Base-by-base conservation (phyloP, 129 eudicot genomes). In the Apium graveolens region DNA sequence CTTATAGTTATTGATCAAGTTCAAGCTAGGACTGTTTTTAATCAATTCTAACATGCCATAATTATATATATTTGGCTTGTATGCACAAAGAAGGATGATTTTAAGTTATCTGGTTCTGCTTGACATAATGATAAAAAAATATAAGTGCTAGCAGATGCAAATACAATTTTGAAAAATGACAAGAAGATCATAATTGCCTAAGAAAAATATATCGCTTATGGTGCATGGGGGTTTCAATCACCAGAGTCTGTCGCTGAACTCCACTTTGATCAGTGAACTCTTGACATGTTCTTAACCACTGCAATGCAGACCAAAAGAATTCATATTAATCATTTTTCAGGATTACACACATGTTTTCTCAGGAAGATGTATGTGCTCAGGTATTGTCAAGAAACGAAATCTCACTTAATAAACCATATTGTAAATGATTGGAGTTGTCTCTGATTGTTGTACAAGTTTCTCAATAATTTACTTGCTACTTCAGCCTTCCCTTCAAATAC, bases 281-380 rank as follows among this genome's bases (percentile, higher is more conserved):
- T 75, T 80, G 88, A 77, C 91, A 93, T 69, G 86, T 80, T 41
- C 60, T 87, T 71, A 89, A 51, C 79, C 91, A 91, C 98, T 93
- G 78, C 37, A 77, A 77, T 60, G 65, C 49, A 76, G 45, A 46
- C 76, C 76, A 57, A 76, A 10, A 84, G 3, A 76, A 27, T 1
- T 27, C 1, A 29, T 57, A 20, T 73, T 37, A 73, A 37, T 42
- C 76, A 42, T 2, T 41, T 71, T 51, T 46, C 32, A 57, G n/a
- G 31, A 4, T 32, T 3, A 57, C n/a, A 57, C 11, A 7, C 31
- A 57, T 55, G 11, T 55, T 55, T 55, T 55, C 12, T 55, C 65
- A 55, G 29, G 65, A 12, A 55, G 29, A 55, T 55, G 11, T 20
- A n/a, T 4, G 24, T 55, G 31, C 3, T 10, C 32, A n/a, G 34